Base-by-base conservation (phyloP, 2,329 filamentous ascomycete genomes). In the Geosmithia flava region DNA sequence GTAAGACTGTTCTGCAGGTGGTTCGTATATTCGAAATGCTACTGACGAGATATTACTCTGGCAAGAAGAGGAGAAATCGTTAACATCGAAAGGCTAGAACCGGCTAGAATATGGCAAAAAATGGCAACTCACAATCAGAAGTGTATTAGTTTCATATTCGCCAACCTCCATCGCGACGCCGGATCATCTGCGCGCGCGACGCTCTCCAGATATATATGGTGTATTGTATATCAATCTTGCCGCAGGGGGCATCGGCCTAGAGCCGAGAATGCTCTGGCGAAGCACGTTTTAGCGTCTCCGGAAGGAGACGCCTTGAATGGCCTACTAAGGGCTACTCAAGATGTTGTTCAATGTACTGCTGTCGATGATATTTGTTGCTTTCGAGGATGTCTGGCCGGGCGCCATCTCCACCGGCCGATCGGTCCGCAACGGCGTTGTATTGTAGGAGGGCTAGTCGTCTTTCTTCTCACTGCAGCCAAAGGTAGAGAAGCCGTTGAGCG, bases 121-220 rank as follows among this genome's bases (percentile, higher is more conserved):
- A 13, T 30, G 48, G n/a, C 16, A 16, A 7, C 74, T 57, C 55
- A 80, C 77, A 66, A 80, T 69, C 58, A 77, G 66, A 57, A 81
- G 64, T 52, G 70, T 71, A 65, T 81, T 81, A 59, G 77, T 81
- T 58, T 78, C 75, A 63, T 78, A 79, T 65, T 80, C 76, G 54
- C 75, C 74, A 62, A 73, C 72, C 64, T 81, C 77, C 77, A 81
- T 81, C 59, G 74, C 76, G 74, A 59, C 63, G 56, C 62, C 58
- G 54, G 62, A 54, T 58, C 53, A 51, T 52, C 52, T 52, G 53
- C 54, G 27, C 17, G 11, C 23, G 11, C 41, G 52, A 52, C 54
- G 27, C 20, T 20, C 23, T n/a, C 45, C 23, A 19, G 39, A 42
- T 19, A 30, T 19, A 40, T 11, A 37, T 7, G 33, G 33, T 37